A percentile compares a stretch with the other conserved stretches of the same genome.
phyloP scores from a whole-genome alignment of 2,329 filamentous ascomycete genomes.

The Blastomyces gilchristii region DNA sequence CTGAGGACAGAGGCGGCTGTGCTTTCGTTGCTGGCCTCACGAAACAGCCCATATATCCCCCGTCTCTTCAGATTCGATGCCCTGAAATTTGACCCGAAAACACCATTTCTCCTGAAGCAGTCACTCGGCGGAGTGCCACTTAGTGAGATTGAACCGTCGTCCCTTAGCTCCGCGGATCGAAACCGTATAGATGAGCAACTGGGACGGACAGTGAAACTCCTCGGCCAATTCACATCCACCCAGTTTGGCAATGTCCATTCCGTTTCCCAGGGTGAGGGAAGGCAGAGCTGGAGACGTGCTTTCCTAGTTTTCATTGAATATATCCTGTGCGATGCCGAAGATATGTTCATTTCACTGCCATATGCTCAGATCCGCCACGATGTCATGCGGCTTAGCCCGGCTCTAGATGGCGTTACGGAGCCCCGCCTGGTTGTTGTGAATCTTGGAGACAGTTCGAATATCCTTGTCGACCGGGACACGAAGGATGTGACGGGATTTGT shows the following conservation, averaged over 20 bases:
- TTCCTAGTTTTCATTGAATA: slow-evolving; percentile 45
- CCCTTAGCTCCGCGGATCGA: slow-evolving; percentile 24
- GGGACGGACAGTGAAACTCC: slow-evolving; percentile 29
- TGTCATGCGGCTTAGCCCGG: slow-evolving; percentile 34
- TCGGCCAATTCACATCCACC: slow-evolving; percentile 38
- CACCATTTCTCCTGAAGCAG: slow-evolving; percentile 31
- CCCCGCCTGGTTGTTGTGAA: slow-evolving; percentile 44
- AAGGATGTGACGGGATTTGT: slow-evolving; percentile 42
- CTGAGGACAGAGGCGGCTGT: slow-evolving; percentile 34
- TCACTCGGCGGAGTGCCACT: slow-evolving; percentile 28
- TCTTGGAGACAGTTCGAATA: slow-evolving; percentile 40
- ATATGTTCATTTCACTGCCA: slow-evolving; percentile 48
- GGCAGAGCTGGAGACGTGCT: slow-evolving; percentile 43
- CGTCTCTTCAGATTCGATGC: slow-evolving; percentile 30
- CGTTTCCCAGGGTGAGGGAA: slow-evolving; percentile 38
- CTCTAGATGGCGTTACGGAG: slow-evolving; percentile 42
- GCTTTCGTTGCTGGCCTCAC: slow-evolving; percentile 28
- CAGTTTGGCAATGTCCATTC: slow-evolving; percentile 43
- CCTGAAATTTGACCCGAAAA: slow-evolving; percentile 19
- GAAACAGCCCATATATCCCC: slow-evolving; percentile 28
- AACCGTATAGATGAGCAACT: slow-evolving; percentile 29
- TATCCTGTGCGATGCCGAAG: slow-evolving; percentile 47
- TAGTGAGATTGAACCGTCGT: slow-evolving; percentile 21
- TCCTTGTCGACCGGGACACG: slow-evolving; percentile 42
- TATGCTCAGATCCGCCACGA: slow-evolving; percentile 46